Evolutionary conservation across 768 basidiomycete species (phyloP), one percentile per base, ranked within the genome.

Genomic region (Lactarius quietus): DNA sequence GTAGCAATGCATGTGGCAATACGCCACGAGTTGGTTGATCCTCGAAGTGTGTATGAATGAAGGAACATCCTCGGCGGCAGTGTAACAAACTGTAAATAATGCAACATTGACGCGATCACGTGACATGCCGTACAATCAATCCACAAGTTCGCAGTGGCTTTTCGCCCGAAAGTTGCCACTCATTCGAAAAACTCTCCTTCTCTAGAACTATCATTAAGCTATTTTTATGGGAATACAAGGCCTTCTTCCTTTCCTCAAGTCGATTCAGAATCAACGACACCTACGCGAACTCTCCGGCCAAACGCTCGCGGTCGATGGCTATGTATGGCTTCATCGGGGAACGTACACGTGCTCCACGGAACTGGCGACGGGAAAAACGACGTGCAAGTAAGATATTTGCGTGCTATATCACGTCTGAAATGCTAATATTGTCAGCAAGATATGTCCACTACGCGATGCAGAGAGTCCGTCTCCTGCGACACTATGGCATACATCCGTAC

Each of bases 391-490:
- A 48, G 71, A 79, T 31, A 28, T 45, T 63, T 59, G 55, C 33
- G 41, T 35, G 23, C 39, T 39, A 10, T 57, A 39, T 29, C 53
- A 39, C 33, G 41, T 35, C 26, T 57, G 33, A 33, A 58, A 45
- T 7, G 31, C 39, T 57, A 45, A 28, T 29, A 12, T 14, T 58
- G 51, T 39, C 51, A 33, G 15, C 5, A 70, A 96, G 95, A 78
- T 98, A 97, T 81, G 93, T 98, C 65, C 89, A 96, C 74, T 99
- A 96, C 77, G 89, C 89, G 43, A 96, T 98, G 94, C 87, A 93
- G 69, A 86, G 90, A 36, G 87, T 98, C 52, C 85, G 94, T 33
- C 83, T 98, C 61, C 77, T 99, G 58, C 84, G 86, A 66, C 87
- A 98, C 76, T 82, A 93, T 74, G 85, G 86, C 28, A 91, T 98